phyloP scores from a whole-genome alignment of 805 yeast species.

The Starmerella kuoi region DNA sequence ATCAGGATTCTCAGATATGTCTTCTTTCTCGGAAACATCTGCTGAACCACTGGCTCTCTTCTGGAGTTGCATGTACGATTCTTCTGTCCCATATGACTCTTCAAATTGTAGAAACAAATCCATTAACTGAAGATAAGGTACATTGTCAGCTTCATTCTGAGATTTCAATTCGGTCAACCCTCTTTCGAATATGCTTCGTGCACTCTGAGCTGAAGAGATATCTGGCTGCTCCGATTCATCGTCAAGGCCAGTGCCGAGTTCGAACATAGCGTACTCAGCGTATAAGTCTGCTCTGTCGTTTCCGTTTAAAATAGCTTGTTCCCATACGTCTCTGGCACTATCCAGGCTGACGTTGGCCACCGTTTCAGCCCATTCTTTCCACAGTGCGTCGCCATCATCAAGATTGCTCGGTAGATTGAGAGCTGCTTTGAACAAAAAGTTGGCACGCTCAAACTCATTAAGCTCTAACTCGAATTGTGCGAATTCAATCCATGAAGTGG shows the following conservation, averaged over 20 bases:
- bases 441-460: slow-evolving; percentile 59
- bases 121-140: slow-evolving; percentile 29
- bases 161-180: slow-evolving; percentile 39
- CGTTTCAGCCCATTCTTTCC: slow-evolving; percentile 41
- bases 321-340: slow-evolving; percentile 42
- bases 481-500: slow-evolving; percentile 47
- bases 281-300: slow-evolving; percentile 33
- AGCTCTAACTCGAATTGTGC: slow-evolving; percentile 55
- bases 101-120: slow-evolving; percentile 61
- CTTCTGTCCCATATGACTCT: slow-evolving; percentile 39
- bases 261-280: slow-evolving; percentile 61
- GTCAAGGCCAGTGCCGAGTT: slow-evolving; percentile 42
- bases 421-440: slow-evolving; percentile 49
- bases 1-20: no score
- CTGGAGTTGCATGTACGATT: no score
- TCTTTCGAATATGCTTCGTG: slow-evolving; percentile 45
- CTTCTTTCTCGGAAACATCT: no score
- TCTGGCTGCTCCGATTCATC: slow-evolving; percentile 37
- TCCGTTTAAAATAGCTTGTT: slow-evolving; percentile 24
- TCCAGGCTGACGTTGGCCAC: slow-evolving; percentile 49
- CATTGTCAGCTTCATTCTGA: slow-evolving; percentile 35
- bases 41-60: no score
- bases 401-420: slow-evolving; percentile 15
- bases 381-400: slow-evolving; percentile 26
- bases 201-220: slow-evolving; percentile 36